Base-by-base conservation (phyloP, 208 protist genomes). In the Acanthamoeba healyi region DNA sequence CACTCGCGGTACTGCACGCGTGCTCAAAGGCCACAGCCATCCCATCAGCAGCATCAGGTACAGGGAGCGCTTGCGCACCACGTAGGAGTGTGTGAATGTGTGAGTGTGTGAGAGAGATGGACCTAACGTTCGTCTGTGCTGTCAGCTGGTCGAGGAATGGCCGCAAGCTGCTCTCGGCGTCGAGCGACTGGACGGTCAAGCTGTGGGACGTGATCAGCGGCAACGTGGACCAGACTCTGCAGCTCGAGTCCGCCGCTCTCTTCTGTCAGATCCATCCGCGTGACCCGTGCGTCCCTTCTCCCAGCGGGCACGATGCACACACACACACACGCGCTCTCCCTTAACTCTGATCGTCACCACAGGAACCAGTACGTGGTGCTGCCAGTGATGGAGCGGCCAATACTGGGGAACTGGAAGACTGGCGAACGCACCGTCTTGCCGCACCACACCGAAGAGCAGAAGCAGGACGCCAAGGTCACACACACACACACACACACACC, bases 151-250 rank as follows among this genome's bases (percentile, higher is more conserved):
- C 96, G 24, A 63, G 94, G n/a, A 81, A 94, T 58, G 94, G 95
- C 17, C 92, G 89, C 24, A 94, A 72, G 26, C 54, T 97, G 38
- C 44, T 96, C 29, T 94, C 74, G 6, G 6, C 51, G 34, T 90
- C 72, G 17, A 74, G 7, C 42, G 94, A 96, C 67, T 81, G 94
- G 14, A 94, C 82, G 26, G 24, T 96, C 2, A 88, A 94, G 72
- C 34, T 95, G 26, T 97, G 96, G 96, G 95, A 96, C 92, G 51
- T 97, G 34, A 12, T 95, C n/a, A 70, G 12, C 49, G 15, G 51
- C 46, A 65, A 7, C 19, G 86, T 94, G 17, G 87, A 94, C n/a
- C 42, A 49, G 3, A 89, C 54, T 24, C 34, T 95, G 38, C 36
- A 70, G 12, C 93, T 96, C 38, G 56, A 93, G 7, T 56, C 72